These are phyloP conservation scores for Colletotrichum cordylinicola DNA, from an alignment of 2,329 filamentous ascomycete genomes.

Conservation along the genomic window DNA sequence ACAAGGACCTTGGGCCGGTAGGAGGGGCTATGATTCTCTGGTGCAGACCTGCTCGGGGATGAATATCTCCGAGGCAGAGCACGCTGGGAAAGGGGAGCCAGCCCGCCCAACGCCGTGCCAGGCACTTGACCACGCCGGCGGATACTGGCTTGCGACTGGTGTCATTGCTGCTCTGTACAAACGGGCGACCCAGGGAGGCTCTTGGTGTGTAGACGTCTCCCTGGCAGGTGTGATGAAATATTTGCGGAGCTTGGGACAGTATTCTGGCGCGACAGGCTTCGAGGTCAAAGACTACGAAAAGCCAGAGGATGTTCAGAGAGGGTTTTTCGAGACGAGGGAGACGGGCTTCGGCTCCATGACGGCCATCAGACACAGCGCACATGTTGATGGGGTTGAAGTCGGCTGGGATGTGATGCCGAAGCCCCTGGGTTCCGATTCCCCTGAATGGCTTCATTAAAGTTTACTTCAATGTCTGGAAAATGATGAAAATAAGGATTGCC, in stretches of 20 bases:
- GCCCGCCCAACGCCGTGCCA: constrained; percentile 56
- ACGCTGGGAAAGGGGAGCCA: constrained; percentile 41
- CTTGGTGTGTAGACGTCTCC: constrained; percentile 60
- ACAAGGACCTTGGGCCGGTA: constrained; percentile 42
- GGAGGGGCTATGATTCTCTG: constrained; percentile 40
- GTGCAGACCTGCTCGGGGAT: constrained; percentile 59
- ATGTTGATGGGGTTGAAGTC: constrained; percentile 47
- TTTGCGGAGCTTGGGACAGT: constrained; percentile 59
- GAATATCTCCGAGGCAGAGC: constrained; percentile 59
- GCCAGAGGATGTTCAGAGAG: constrained; percentile 31
- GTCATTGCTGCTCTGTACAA: constrained; percentile 57
- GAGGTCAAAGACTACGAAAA: constrained; percentile 34
- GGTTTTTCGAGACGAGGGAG: constrained; percentile 47
- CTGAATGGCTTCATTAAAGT: constrained; percentile 39
- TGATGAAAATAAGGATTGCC: background rate
- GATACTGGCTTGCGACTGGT: constrained; percentile 60
- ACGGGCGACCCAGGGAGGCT: constrained; percentile 47
- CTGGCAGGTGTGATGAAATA: constrained; percentile 54
- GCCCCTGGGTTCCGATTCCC: constrained; percentile 49
- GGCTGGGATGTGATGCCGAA: constrained; percentile 60
- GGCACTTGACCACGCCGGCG: constrained; percentile 60
- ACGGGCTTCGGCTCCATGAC: constrained; percentile 52
- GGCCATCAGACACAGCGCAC: constrained; percentile 53
- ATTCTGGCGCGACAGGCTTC: constrained; percentile 49
- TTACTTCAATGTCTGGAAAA: background rate